Evolutionary conservation across 2,329 filamentous ascomycete genomes (phyloP), one percentile per base, ranked within the genome.

Genomic region (Kalaharituber pfeilii): DNA sequence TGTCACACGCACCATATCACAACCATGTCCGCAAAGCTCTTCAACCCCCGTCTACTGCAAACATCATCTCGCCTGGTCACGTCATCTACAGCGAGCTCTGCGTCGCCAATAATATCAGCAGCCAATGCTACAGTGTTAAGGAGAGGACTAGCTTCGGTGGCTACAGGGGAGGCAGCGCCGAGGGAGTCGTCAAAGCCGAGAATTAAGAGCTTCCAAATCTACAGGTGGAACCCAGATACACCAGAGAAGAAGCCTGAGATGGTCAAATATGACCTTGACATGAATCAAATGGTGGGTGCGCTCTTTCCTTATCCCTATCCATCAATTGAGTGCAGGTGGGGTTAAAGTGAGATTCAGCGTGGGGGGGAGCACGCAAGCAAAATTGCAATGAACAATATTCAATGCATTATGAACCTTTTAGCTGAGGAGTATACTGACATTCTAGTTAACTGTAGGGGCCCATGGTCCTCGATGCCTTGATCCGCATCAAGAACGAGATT

Each of bases 401-500:
- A 9, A 36, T 9, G 9, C 30, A 36, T 36, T 9, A 36, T 36
- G 30, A 36, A 36, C 9, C 30, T 36, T 36, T n/a, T n/a, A n/a
- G n/a, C n/a, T n/a, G n/a, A n/a, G n/a, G n/a, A n/a, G n/a, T n/a
- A n/a, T n/a, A 22, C 18, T 47, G 42, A 22, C 42, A 47, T 47
- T 22, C 13, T 24, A 3, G 15, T 39, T 8, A 4, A 39, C 8
- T 39, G 33, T 18, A 50, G 47, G 91, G 91, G 28, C 91, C 91
- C 63, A 98, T 98, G 91, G 82, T 98, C 72, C 73, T 98, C 66
- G 91, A 98, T 70, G 91, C 91, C 54, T 74, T 98, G 65, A 91
- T 98, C 70, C 78, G 89, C 65, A 95, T 98, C 73, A 98, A 98
- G 84, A 98, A 98, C 71, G 91, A 98, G 78, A 72, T 94, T 60